A percentile compares a stretch with the other conserved stretches of the same genome.
phyloP scores from a whole-genome alignment of 1,139 yeast genomes.

The Sugiyamaella xylanicola region DNA sequence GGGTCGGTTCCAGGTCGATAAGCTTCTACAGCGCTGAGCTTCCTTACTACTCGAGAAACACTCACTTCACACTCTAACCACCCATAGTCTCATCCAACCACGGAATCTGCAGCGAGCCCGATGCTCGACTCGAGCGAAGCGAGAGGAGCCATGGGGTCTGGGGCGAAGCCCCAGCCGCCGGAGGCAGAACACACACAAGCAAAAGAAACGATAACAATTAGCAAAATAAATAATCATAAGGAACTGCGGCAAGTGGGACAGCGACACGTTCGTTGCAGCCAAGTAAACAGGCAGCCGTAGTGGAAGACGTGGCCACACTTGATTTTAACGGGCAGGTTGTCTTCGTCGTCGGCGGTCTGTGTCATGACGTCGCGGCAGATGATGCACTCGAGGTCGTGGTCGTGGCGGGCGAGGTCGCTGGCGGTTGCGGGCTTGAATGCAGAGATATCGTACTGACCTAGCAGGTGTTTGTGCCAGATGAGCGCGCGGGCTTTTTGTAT shows the following conservation, averaged over 20 bases:
- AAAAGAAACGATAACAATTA: too few species aligned
- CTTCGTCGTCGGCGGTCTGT: constrained; percentile 12
- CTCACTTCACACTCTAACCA: too few species aligned
- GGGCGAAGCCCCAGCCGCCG: constrained; percentile 2
- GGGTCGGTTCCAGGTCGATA: too few species aligned
- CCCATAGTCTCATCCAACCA: background rate
- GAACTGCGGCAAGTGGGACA: constrained; percentile 36
- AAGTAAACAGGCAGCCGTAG: constrained; percentile 76
- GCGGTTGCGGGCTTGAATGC: constrained; percentile 53
- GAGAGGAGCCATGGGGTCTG: background rate
- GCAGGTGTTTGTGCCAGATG: constrained; percentile 32
- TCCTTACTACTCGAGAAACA: too few species aligned
- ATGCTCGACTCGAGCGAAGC: background rate
- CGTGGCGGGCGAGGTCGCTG: constrained; percentile 55
- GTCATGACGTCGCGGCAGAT: constrained; percentile 53
- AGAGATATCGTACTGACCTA: constrained; percentile 42
- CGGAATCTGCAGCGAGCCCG: background rate
- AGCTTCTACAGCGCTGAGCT: too few species aligned
- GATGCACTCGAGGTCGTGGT: constrained; percentile 50
- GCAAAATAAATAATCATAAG: constrained; percentile 17
- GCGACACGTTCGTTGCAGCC: constrained; percentile 74
- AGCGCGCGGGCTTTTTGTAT: constrained; percentile 35
- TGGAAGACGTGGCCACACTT: constrained; percentile 77
- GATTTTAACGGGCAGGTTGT: constrained; percentile 38
- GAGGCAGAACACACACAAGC: background rate